Evolutionary conservation across 768 basidiomycete genomes (phyloP), one percentile per base, ranked within the genome.

Genomic region (Sistotremastrum niveocremeum): DNA sequence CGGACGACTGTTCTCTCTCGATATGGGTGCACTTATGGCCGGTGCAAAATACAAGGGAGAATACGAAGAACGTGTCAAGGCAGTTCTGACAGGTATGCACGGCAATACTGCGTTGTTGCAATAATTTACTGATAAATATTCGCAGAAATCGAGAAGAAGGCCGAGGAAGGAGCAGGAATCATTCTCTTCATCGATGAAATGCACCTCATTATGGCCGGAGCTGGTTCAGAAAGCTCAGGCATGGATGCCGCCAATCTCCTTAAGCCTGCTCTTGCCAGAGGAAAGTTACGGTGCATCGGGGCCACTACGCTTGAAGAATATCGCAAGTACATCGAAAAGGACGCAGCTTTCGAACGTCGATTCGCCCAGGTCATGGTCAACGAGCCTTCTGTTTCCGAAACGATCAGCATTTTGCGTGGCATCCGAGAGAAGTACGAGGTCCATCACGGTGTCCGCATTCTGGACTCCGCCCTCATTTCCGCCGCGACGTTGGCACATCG

Each of bases 171-270:
- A 37, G 73, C 74, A 4, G 77, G 79, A 11, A 74, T 97, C 55
- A 88, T 97, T 51, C 76, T 99, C 35, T 97, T 97, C 71, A 79
- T 98, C 53, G 93, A 99, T 55, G 94, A 97, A 60, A 62, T 89
- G 29, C 91, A 97, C 60, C 79, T 95, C 37, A 82, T 97, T 64
- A 90, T 95, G 86, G 81, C 87, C 2, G 88, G 86, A 4, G 73
- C 79, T 44, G 87, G 88, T 11, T 66, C 76, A 2, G 79, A 83
- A 57, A 84, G 86, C 32, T 83, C 82, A 10, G 88, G 90, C 33
- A 91, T 95, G 88, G 91, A 95, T 56, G 93, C 90, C 1, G 84
- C 77, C 6, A 93, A 90, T 62, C 65, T 94, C 28, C 83, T 94
- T 66, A 95, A 95, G 61, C 94, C 94, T 4, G 71, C 89, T 50